These are phyloP conservation scores for Penicillium ucsense DNA, from an alignment of 495 filamentous ascomycete genomes.

Conservation along the genomic window DNA sequence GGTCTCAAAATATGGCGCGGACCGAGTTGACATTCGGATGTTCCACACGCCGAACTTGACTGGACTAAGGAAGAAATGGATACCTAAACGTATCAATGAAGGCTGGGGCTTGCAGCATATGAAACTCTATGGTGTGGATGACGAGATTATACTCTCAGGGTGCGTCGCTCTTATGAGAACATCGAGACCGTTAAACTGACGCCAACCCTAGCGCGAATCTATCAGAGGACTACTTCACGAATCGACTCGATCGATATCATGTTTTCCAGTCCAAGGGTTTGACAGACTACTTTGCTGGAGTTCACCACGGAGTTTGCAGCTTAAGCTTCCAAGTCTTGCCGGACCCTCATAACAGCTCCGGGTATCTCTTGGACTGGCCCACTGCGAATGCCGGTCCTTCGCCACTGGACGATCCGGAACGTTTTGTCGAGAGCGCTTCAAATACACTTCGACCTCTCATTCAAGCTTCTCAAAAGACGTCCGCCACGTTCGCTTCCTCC, in stretches of 20 bases:
- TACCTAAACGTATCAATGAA: conserved; percentile 89
- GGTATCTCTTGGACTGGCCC: conserved; percentile 75
- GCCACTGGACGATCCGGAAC: conserved; percentile 57
- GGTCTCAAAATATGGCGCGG: conserved; percentile 68
- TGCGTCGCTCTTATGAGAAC: conserved; percentile 17
- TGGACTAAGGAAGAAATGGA: conserved; percentile 68
- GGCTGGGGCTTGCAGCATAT: conserved; percentile 98
- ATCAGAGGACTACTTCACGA: conserved; percentile 91
- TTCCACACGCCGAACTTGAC: conserved; percentile 96
- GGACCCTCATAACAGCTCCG: conserved; percentile 41
- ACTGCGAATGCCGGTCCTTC: conserved; percentile 57
- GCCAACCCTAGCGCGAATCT: conserved; percentile 61
- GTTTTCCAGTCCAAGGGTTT: conserved; percentile 70
- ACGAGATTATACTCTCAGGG: conserved; percentile 93
- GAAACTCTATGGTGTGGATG: conserved; percentile 96
- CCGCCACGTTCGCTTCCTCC: conserved; percentile 16
- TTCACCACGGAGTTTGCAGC: conserved; percentile 67
- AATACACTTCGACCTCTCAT: conserved; percentile 57
- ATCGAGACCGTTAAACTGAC: conserved; percentile 1
- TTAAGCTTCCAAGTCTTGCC: conserved; percentile 75
- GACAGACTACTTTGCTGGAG: conserved; percentile 68
- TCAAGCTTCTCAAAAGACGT: conserved; percentile 29
- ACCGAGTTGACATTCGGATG: conserved; percentile 90
- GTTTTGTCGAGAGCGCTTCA: conserved; percentile 60
- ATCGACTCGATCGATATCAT: conserved; percentile 91